phyloP scores from a whole-genome alignment of 306 rosid genomes.

The Lathyrus oleraceus region DNA sequence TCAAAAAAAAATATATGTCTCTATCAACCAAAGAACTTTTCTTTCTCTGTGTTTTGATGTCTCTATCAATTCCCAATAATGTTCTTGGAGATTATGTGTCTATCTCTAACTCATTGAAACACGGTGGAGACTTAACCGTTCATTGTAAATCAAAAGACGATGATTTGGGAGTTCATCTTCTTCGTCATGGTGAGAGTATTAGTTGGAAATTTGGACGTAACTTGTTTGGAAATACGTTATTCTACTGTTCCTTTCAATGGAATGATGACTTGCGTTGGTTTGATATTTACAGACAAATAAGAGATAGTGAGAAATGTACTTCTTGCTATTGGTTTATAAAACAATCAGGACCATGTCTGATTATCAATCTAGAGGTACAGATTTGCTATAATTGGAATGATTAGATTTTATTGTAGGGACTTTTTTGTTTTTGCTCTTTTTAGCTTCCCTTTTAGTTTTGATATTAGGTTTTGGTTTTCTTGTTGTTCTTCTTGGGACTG shows the following conservation, averaged over 20 bases:
- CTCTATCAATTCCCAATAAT: not conserved
- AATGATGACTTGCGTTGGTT: not conserved
- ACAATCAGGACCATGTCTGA: not conserved
- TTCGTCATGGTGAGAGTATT: not conserved
- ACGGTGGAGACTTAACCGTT: not conserved
- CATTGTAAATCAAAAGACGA: slow-evolving; percentile 3
- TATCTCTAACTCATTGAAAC: not conserved
- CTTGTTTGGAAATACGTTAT: not conserved
- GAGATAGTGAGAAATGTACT: not conserved
- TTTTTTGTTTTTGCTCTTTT: too few relatives aligned
- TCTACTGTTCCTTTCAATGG: slow-evolving; percentile 3
- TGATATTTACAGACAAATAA: not conserved
- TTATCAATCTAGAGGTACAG: not conserved
- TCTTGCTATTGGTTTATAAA: not conserved
- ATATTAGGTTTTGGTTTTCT: too few relatives aligned
- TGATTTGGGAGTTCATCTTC: slow-evolving; percentile 9
- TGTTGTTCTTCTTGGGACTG: too few relatives aligned
- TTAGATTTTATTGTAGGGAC: not conserved
- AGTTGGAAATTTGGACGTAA: not conserved
- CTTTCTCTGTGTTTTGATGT: not conserved
- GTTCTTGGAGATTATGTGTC: not conserved
- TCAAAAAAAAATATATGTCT: not conserved
- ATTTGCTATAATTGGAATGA: not conserved
- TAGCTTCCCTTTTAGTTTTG: too few relatives aligned
- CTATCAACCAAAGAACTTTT: not conserved